These are phyloP conservation scores for Starmerella apis DNA, from an alignment of 805 yeast species.

Conservation along the genomic window DNA sequence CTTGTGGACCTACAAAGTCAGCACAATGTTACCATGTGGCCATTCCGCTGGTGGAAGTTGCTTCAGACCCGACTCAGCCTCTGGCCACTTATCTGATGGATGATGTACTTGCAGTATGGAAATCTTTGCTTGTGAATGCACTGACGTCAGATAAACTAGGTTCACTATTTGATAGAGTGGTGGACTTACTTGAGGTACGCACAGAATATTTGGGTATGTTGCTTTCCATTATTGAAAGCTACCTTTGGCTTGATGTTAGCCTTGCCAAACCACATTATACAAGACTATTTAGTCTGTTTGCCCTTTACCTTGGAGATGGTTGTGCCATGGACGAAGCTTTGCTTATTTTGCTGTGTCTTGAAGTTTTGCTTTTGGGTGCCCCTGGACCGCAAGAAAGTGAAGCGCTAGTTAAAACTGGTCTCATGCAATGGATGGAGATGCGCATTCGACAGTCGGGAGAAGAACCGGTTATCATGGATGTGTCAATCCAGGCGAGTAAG, in stretches of 20 bases:
- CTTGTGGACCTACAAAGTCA: constrained; percentile 22
- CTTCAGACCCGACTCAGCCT: constrained; percentile 51
- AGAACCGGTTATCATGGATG: constrained; percentile 10
- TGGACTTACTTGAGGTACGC: constrained; percentile 51
- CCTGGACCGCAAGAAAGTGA: constrained; percentile 2
- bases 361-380: constrained; percentile 11
- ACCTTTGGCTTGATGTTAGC: constrained; percentile 28
- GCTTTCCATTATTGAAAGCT: constrained; percentile 31
- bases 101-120: constrained; percentile 81
- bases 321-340: constrained; percentile 21
- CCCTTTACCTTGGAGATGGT: constrained; percentile 25
- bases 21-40: constrained; percentile 18
- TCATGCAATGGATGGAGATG: constrained; percentile 13
- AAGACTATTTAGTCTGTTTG: constrained; percentile 23
- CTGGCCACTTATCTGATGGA: constrained; percentile 53
- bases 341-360: constrained; percentile 16
- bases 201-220: constrained; percentile 37
- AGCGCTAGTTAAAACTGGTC: constrained; percentile 11
- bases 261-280: constrained; percentile 16
- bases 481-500: constrained; percentile 12
- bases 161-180: constrained; percentile 40
- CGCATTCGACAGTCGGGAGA: constrained; percentile 7
- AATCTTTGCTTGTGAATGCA: constrained; percentile 50
- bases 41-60: constrained; percentile 20
- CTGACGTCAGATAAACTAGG: constrained; percentile 21